phyloP scores from a whole-genome alignment of 371 early-diverging fungal species.

The Fennellomyces sp. region DNA sequence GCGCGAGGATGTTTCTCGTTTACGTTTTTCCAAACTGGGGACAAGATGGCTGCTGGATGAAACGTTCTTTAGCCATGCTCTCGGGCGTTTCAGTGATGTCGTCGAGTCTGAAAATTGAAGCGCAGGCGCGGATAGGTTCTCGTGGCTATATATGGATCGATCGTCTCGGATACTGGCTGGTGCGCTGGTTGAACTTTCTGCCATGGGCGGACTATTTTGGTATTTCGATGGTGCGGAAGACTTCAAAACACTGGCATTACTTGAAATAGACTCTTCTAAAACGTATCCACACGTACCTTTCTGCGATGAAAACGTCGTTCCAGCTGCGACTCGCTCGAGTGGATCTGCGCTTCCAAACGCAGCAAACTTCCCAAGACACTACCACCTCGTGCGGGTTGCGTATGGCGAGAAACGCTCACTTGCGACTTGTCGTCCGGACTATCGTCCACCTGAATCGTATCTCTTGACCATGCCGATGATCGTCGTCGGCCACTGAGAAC shows the following conservation, averaged over 20 bases:
- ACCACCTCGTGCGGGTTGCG: slow-evolving; percentile 10
- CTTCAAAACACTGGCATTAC: neutral
- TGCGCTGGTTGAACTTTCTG: neutral
- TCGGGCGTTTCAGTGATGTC: slow-evolving; percentile 34
- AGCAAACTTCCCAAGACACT: slow-evolving; percentile 44
- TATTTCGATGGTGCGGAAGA: neutral
- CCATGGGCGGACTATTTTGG: neutral
- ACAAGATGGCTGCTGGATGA: slow-evolving; percentile 46
- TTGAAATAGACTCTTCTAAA: too few species aligned
- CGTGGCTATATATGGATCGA: neutral
- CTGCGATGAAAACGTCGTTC: slow-evolving; percentile 5
- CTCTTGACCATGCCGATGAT: neutral
- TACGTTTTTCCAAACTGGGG: slow-evolving; percentile 40
- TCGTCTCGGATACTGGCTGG: neutral
- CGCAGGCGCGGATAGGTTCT: neutral
- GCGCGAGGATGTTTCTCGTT: slow-evolving; percentile 20
- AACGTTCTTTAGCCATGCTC: slow-evolving; percentile 42
- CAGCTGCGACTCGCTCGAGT: neutral
- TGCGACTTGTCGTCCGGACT: neutral
- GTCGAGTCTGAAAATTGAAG: neutral
- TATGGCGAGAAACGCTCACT: neutral
- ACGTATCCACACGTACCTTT: neutral
- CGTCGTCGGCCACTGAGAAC: neutral
- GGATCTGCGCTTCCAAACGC: slow-evolving; percentile 36
- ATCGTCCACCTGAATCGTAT: neutral